Percentiles rank a stretch among this genome's conserved stretches.
These are phyloP conservation scores for Thamnidium elegans DNA, from an alignment of 192 early-diverging fungal species.

Conservation along the genomic window DNA sequence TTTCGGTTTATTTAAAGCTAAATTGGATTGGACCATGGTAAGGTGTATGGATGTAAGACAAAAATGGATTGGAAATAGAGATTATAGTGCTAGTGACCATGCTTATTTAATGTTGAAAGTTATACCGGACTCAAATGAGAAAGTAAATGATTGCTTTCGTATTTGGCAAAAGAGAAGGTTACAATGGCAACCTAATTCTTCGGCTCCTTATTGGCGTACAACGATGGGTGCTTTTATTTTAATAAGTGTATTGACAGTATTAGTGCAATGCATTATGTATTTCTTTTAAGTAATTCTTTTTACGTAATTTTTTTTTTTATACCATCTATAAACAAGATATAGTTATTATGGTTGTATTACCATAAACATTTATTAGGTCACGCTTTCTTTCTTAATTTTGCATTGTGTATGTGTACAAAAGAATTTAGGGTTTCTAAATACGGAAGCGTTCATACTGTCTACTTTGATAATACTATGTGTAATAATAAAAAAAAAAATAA, in stretches of 20 bases:
- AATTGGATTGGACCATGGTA: slow-evolving; percentile 72
- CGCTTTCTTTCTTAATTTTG: no score
- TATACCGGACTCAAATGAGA: slow-evolving; percentile 8
- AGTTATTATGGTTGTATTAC: no score
- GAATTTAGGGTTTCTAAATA: no score
- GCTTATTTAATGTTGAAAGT: slow-evolving; percentile 63
- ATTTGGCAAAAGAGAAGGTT: slow-evolving; percentile 8
- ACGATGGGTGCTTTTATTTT: slow-evolving; percentile 3
- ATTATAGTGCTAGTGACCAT: slow-evolving; percentile 69
- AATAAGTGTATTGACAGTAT: neutral
- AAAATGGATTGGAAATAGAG: slow-evolving; percentile 58
- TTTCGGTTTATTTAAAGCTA: slow-evolving; percentile 63
- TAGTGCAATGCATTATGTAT: neutral
- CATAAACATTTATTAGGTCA: no score
- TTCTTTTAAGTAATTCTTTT: neutral
- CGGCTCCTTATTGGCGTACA: slow-evolving; percentile 9
- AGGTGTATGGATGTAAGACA: slow-evolving; percentile 50
- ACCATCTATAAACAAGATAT: no score
- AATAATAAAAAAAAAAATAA: no score
- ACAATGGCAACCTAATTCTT: slow-evolving; percentile 14
- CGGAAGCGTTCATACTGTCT: no score
- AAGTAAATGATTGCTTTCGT: neutral
- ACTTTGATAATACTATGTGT: no score
- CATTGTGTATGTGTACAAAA: no score
- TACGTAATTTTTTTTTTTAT: no score